Base-by-base conservation (phyloP, 2,329 filamentous ascomycete species). In the Colletotrichum ledebouriae region DNA sequence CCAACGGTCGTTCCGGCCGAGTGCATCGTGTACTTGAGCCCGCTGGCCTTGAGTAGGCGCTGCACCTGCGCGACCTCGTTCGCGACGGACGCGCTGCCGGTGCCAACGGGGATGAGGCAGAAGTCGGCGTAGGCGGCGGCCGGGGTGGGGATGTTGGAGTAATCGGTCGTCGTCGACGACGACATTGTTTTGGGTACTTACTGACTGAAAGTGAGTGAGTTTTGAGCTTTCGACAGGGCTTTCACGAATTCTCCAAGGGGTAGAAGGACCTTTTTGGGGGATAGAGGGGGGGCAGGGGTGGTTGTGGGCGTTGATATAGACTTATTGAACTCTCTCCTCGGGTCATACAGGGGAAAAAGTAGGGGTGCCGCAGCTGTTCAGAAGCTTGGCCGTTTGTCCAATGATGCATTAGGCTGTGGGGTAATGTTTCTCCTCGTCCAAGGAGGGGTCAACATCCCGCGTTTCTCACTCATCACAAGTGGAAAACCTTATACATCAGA, bases 1-100 rank as follows among this genome's bases (percentile, higher is more conserved):
- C 94, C 94, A 63, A 98, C 87, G 0, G 95, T 98, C 0, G 95
- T 98, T 12, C 95, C 96, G 2, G 94, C 94, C 29, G 93, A 94
- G 81, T 98, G 95, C 93, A 98, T 96, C 53, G 87, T 90, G 77
- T 94, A 95, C 71, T 89, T 90, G 71, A 98, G 79, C 2, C 94
- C 94, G 73, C 92, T 96, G 61, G 88, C 89, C 79, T 92, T 89
- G 74, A 99, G 86, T 41, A 98, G 85, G 65, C 90, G 89, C 82
- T 98, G 95, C 42, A 98, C 94, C 71, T 92, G 90, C 39, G 95
- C 95, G 34, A 99, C 90, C 77, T 98, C 92, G 73, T 91, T 88
- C 4, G 93, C 91, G 15, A 95, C 92, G 2, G 92, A 94, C 59
- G 89, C 85, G 46, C 81, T 90, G 56, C 89, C 89, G 17, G 95